Conservation (phyloP, 129 eudicot genomes). For the Gnaphalium uliginosum region DNA sequence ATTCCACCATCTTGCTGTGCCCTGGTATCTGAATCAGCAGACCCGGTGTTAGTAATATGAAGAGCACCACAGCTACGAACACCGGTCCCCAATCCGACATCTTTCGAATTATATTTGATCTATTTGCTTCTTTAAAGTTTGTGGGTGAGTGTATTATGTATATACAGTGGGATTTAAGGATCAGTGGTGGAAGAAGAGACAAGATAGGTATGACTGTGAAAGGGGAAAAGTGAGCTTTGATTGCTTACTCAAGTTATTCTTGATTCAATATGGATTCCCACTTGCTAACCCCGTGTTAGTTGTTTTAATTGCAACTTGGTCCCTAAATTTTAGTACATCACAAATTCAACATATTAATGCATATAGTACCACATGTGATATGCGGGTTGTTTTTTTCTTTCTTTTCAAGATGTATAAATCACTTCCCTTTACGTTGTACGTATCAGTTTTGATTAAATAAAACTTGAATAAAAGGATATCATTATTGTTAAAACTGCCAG, state of each 20-base stretch:
- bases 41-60: constrained; percentile 76
- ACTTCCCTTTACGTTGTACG: too few relatives aligned
- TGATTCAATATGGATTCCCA: constrained; percentile 35
- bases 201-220: constrained; percentile 44
- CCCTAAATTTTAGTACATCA: neutral
- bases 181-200: constrained; percentile 39
- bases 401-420: too few relatives aligned
- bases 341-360: neutral
- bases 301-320: neutral
- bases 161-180: constrained; percentile 25
- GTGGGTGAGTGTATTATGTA: neutral
- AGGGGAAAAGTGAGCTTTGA: constrained; percentile 30
- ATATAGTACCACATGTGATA: neutral
- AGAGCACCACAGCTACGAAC: constrained; percentile 83
- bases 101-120: neutral
- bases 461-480: neutral
- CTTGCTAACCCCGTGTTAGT: constrained; percentile 8
- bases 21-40: constrained; percentile 87
- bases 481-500: neutral
- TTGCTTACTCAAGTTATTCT: constrained; percentile 45
- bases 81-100: constrained; percentile 98
- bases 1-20: constrained; percentile 57
- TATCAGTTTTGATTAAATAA: too few relatives aligned
- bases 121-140: neutral
- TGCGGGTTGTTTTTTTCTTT: too few relatives aligned